These are phyloP conservation scores for Vitis cinerea DNA, from an alignment of 164 flowering plant species.

Conservation along the genomic window DNA sequence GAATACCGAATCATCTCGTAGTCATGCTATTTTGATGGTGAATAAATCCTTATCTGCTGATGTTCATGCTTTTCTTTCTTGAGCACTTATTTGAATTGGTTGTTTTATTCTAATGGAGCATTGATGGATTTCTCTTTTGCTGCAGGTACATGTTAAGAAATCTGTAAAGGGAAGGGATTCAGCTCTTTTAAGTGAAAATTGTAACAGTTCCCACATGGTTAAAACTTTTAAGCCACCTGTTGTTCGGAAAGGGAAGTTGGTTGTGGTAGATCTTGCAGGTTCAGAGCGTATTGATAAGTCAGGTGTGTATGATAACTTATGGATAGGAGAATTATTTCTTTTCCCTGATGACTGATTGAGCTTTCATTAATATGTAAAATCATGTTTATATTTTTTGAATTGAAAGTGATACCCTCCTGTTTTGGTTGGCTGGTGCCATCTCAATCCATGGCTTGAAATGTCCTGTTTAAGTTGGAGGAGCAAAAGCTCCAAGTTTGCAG, in stretches of 20 bases:
- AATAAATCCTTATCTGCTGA: conserved; percentile 13
- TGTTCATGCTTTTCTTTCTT: conserved; percentile 2
- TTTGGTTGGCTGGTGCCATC: too few relatives aligned
- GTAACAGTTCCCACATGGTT: conserved; percentile 35
- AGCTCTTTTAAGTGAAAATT: conserved; percentile 51
- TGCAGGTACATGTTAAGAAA: conserved; percentile 74
- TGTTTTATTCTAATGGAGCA: not conserved
- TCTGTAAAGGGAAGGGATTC: conserved; percentile 64
- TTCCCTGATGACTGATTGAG: too few relatives aligned
- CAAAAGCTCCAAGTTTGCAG: not conserved
- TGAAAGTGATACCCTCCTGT: too few relatives aligned
- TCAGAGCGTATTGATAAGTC: conserved; percentile 97
- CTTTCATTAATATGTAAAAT: too few relatives aligned
- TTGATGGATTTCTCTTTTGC: conserved; percentile 1
- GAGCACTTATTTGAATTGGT: not conserved
- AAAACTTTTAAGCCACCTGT: conserved; percentile 65
- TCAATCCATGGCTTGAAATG: not conserved
- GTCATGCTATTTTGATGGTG: conserved; percentile 97
- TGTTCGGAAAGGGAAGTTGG: conserved; percentile 83
- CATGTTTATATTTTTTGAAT: too few relatives aligned
- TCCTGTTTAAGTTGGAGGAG: not conserved
- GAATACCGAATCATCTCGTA: conserved; percentile 96
- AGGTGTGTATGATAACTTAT: conserved; percentile 41
- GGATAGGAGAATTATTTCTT: not conserved
- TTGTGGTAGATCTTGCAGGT: conserved; percentile 98